Percentiles rank a stretch among this genome's conserved stretches.
These are phyloP conservation scores for Fusarium euwallaceae DNA, from an alignment of 2,329 filamentous ascomycete species.

Conservation along the genomic window DNA sequence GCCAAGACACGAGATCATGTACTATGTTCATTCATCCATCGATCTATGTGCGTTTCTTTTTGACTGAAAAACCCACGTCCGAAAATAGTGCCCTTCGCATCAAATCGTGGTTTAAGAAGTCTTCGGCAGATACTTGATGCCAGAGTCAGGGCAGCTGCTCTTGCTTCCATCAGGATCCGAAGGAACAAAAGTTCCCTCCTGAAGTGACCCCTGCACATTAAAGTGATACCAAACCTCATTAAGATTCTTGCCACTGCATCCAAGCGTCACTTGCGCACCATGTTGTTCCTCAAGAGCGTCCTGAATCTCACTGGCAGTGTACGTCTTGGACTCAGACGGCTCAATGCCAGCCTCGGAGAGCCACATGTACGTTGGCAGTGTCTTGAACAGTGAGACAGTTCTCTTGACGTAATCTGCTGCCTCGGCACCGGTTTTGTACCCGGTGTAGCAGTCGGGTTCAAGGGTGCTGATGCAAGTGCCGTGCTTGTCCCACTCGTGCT, in stretches of 20 bases:
- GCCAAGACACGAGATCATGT: background rate
- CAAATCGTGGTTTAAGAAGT: background rate
- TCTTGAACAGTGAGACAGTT: conserved; percentile 75
- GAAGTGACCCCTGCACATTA: conserved; percentile 69
- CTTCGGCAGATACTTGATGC: conserved; percentile 49
- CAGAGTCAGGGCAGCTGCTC: conserved; percentile 65
- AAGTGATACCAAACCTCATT: conserved; percentile 74
- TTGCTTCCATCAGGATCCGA: conserved; percentile 67
- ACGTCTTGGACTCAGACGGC: conserved; percentile 67
- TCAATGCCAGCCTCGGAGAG: conserved; percentile 72
- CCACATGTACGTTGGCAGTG: conserved; percentile 73
- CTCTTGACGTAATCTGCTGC: conserved; percentile 78
- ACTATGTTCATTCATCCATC: background rate
- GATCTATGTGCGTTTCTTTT: background rate
- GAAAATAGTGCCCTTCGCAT: background rate
- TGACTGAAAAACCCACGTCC: too few relatives aligned
- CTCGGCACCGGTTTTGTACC: conserved; percentile 73
- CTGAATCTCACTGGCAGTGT: conserved; percentile 70
- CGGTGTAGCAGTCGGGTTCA: conserved; percentile 74
- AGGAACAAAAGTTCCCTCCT: conserved; percentile 71
- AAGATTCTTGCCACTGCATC: conserved; percentile 63
- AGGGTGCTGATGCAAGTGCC: conserved; percentile 81
- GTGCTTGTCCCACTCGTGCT: conserved; percentile 83
- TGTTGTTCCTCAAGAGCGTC: conserved; percentile 66
- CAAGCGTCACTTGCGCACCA: conserved; percentile 69